phyloP scores from a whole-genome alignment of 805 yeast genomes.

The Kodamaea leandrae region DNA sequence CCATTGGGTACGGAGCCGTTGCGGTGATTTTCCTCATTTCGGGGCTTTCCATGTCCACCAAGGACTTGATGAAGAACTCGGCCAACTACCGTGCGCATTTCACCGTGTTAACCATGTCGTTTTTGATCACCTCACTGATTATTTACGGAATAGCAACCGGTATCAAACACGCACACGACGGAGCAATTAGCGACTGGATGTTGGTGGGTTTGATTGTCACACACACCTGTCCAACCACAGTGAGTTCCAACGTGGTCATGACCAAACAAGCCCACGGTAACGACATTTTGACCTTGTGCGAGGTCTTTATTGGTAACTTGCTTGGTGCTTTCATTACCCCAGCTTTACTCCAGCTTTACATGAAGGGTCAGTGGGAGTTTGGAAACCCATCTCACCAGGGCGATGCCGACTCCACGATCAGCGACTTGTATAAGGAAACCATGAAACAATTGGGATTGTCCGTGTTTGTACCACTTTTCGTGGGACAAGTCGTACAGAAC shows the following conservation, averaged over 20 bases:
- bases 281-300: conserved; percentile 72
- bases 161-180: conserved; percentile 54
- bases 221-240: conserved; percentile 88
- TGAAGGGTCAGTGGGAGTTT: conserved; percentile 58
- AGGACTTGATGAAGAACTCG: conserved; percentile 58
- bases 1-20: conserved; percentile 83
- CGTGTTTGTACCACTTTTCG: conserved; percentile 79
- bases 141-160: conserved; percentile 74
- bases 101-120: conserved; percentile 63
- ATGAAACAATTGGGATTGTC: conserved; percentile 86
- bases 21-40: conserved; percentile 80
- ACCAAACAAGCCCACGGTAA: conserved; percentile 84
- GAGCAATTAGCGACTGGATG: conserved; percentile 69
- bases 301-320: conserved; percentile 80
- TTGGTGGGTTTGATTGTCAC: conserved; percentile 80
- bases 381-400: conserved; percentile 70
- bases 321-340: conserved; percentile 88
- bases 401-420: conserved; percentile 46
- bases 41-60: conserved; percentile 74
- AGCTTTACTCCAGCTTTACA: conserved; percentile 72
- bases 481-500: conserved; percentile 83
- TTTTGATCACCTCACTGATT: conserved; percentile 66
- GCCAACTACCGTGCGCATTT: conserved; percentile 81
- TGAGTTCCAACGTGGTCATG: conserved; percentile 90
- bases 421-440: conserved; percentile 63